Evolutionary conservation across 352 stramenopile species (phyloP), one percentile per base, ranked within the genome.

Genomic region (Phytophthora rubi): DNA sequence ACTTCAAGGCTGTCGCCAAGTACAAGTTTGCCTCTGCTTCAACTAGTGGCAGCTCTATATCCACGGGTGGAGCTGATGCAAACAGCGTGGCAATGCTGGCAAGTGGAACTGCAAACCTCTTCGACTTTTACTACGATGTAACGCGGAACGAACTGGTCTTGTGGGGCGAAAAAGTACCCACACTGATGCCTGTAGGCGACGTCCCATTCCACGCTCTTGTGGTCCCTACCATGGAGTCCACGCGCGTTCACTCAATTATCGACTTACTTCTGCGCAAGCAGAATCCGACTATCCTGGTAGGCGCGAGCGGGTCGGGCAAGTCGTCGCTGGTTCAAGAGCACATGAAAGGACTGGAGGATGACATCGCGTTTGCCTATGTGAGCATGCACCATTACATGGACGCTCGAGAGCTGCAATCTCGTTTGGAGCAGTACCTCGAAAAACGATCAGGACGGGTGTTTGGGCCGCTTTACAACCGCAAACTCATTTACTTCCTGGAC

Each of bases 371-470:
- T 10, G 81, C 81, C 3, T 79, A 83, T 16, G 80, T 98, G 42
- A 88, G 85, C 9, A 80, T 97, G 71, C 90, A 97, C 44, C 91
- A 95, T 53, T 98, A 91, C 62, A 98, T 96, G 73, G 90, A 97
- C 57, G 89, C 89, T 6, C 76, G 82, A 15, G 62, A 86, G 52
- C 64, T 98, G 16, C 92, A 98, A 64, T 23, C 68, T 10, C 85
- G 91, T 16, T 74, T 98, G 2, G 92, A 98, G 59, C 75, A 88
- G 44, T 79, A 76, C 52, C 66, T 98, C 0, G 93, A 98, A 51
- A 98, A 98, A 68, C 80, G 89, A 4, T 94, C 82, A 5, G 93
- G 93, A 2, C 81, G 90, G 1, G 87, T 95, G 6, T 98, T 85
- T 48, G 93, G 92, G 0, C 92, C 92, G 5, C 75, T 90, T 9